Base-by-base conservation (phyloP, 805 yeast species). In the Lipomyces sp. region DNA sequence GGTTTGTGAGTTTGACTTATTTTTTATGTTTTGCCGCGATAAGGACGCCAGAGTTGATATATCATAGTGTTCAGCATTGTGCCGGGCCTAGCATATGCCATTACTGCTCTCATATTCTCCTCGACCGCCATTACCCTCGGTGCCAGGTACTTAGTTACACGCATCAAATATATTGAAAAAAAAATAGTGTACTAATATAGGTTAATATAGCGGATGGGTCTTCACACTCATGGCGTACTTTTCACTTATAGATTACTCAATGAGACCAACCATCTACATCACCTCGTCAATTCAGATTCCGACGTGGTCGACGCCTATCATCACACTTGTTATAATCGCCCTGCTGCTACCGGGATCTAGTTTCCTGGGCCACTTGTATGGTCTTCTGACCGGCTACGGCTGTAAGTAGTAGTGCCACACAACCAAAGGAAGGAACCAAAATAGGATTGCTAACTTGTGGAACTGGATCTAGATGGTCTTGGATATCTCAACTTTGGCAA, bases 141-240 rank as follows among this genome's bases (percentile, higher is more conserved):
- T 3, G 67, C 70, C 13, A 51, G 54, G 54, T 51, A 51, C 48
- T 4, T 13, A 15, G 39, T 10, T 4, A 18, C 48, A 7, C 34
- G 24, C 8, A 11, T 48, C 53, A n/a, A n/a, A 10, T 18, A 24
- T 48, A n/a, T 51, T 24, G 30, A 51, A 18, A 15, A 18, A 15
- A 6, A 0, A 24, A 24, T 24, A 24, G 24, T 24, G 24, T 30
- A 11, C 32, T 51, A 24, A 32, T 51, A 1, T n/a, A 48, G 24
- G 24, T 24, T 51, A 13, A 13, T 11, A 29, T 18, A 48, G 60
- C 15, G 71, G 71, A n/a, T 67, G 71, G 71, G 67, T 67, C 13
- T 67, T 67, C 58, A 63, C 71, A 15, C 48, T 67, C 29, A 66
- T 67, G 70, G 69, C 71, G 13, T 67, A 67, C 45, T 67, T 67